Conservation (phyloP, 2,329 filamentous ascomycete genomes). For the Talaromyces sp. region DNA sequence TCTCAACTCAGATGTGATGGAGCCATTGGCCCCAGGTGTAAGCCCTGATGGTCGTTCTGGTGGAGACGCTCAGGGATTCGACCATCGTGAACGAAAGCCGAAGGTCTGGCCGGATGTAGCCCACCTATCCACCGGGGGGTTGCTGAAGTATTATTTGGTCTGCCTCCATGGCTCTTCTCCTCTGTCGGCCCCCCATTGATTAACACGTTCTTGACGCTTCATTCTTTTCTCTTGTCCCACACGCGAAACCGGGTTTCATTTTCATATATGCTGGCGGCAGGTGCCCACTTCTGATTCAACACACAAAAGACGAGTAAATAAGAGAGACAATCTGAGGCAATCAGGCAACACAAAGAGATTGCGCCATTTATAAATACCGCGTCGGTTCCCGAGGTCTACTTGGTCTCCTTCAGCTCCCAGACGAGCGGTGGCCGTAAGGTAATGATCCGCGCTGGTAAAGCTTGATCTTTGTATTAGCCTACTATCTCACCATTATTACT, state of each 20-base stretch:
- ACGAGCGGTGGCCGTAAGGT: too few species aligned
- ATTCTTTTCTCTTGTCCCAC: constrained; percentile 5
- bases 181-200: constrained; percentile 5
- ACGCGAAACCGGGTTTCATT: too few species aligned
- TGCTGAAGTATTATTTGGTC: constrained; percentile 21
- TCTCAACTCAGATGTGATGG: background rate
- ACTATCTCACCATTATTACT: too few species aligned
- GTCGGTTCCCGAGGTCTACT: background rate
- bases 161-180: constrained; percentile 3
- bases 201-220: background rate
- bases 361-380: constrained; percentile 23
- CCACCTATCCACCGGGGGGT: constrained; percentile 22
- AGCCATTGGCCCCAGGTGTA: background rate
- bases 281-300: background rate
- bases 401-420: background rate
- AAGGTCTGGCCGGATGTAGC: constrained; percentile 23
- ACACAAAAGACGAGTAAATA: constrained; percentile 7
- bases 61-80: background rate
- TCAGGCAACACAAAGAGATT: constrained; percentile 15
- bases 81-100: constrained; percentile 8
- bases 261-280: too few species aligned
- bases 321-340: constrained; percentile 8
- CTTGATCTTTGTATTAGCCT: background rate
- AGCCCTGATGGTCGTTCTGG: background rate
- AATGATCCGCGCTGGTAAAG: background rate